Evolutionary conservation across 2,329 filamentous ascomycete species (phyloP).

Genomic region (Diaporthe sp.): DNA sequence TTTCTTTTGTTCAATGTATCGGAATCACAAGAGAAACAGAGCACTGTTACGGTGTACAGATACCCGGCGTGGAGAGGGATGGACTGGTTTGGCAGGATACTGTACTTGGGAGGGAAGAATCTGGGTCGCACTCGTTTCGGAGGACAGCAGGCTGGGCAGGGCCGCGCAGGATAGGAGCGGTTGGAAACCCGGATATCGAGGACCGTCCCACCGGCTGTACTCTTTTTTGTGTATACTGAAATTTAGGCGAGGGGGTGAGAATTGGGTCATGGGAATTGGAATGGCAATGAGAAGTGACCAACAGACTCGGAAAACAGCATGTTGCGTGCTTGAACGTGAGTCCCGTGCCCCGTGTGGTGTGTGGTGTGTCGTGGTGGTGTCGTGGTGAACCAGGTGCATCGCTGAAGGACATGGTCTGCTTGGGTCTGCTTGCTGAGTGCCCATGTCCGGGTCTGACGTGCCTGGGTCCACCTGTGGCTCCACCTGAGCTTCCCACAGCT

Average conservation of each 20-base stretch:
- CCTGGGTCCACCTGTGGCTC: not conserved
- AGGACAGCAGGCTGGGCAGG: not conserved
- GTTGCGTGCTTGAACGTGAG: not conserved
- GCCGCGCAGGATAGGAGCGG: not conserved
- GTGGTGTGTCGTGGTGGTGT: too few species aligned
- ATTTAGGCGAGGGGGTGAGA: not conserved
- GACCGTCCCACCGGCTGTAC: not conserved
- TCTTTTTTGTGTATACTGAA: not conserved
- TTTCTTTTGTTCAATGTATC: not conserved
- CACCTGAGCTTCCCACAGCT: conserved; percentile 20
- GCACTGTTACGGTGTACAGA: not conserved
- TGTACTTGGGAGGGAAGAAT: not conserved
- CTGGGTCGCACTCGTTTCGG: conserved; percentile 9
- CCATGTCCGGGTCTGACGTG: conserved; percentile 5
- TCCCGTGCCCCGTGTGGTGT: not conserved
- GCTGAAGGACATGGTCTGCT: not conserved
- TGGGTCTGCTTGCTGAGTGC: not conserved
- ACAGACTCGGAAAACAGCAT: not conserved
- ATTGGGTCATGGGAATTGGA: not conserved
- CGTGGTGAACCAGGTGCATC: too few species aligned
- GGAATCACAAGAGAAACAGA: not conserved
- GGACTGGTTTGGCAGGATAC: not conserved
- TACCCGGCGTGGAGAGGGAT: conserved; percentile 4
- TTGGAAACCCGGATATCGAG: not conserved
- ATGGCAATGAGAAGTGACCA: not conserved